Percentiles rank a stretch among this genome's conserved stretches.
phyloP scores from a whole-genome alignment of 2,329 filamentous ascomycete genomes.

The Hypoxylon sp. region DNA sequence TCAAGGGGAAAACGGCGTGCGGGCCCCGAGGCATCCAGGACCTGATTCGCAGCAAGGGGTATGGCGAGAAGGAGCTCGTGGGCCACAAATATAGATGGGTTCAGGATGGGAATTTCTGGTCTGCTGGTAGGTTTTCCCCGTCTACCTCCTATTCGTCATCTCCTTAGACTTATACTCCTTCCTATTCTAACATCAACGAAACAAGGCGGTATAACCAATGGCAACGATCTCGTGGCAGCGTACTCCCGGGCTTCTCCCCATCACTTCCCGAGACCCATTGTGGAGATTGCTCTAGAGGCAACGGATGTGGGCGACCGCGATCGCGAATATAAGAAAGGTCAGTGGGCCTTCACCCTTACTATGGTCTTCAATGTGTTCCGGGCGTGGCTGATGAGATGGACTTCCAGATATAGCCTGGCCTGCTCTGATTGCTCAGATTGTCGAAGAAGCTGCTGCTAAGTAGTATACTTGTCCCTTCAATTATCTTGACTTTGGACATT shows the following conservation, averaged over 20 bases:
- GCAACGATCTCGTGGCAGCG: constrained; percentile 63
- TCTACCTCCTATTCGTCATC: not conserved
- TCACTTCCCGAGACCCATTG: constrained; percentile 54
- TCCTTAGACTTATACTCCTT: not conserved
- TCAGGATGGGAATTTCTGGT: constrained; percentile 63
- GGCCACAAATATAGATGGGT: constrained; percentile 60
- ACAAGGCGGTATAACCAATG: constrained; percentile 64
- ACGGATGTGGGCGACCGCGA: constrained; percentile 60
- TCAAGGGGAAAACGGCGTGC: constrained; percentile 56
- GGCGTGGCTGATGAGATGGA: constrained; percentile 42
- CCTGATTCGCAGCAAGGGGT: constrained; percentile 50
- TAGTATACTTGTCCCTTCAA: too few species aligned
- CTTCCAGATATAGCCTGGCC: constrained; percentile 2
- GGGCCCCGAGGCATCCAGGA: constrained; percentile 57
- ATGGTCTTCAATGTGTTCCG: constrained; percentile 49
- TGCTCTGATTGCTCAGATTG: not conserved
- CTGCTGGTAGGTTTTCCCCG: constrained; percentile 54
- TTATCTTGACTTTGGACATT: too few species aligned
- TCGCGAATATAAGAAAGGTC: constrained; percentile 53
- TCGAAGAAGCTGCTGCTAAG: not conserved
- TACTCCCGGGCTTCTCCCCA: constrained; percentile 56
- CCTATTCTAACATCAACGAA: not conserved
- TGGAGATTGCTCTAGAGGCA: constrained; percentile 54
- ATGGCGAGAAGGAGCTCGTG: constrained; percentile 50
- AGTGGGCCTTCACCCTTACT: constrained; percentile 46